Evolutionary conservation across 108 stramenopile species (phyloP).

Genomic region (Skeletonema tropicum): DNA sequence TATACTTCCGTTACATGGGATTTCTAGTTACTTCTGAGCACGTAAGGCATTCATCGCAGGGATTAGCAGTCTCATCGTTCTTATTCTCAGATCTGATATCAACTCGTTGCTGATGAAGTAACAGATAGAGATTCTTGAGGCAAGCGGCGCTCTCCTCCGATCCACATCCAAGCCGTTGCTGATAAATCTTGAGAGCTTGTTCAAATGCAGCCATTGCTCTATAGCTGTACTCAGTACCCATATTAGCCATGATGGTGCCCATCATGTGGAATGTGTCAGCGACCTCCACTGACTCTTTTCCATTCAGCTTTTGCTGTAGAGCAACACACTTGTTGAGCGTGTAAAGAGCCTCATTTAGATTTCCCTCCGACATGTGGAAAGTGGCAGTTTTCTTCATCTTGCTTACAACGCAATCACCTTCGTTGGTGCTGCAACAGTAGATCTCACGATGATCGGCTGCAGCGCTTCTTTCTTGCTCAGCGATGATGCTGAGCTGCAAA

Average conservation of each 20-base stretch:
- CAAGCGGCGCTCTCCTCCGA: not conserved
- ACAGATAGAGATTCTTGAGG: not conserved
- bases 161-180: not conserved
- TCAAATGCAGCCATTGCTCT: not conserved
- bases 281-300: not conserved
- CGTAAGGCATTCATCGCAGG: no score
- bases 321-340: not conserved
- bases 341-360: not conserved
- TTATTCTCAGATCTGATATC: not conserved
- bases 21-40: no score
- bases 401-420: not conserved
- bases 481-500: constrained; percentile 2
- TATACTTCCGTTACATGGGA: no score
- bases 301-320: not conserved
- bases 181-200: not conserved
- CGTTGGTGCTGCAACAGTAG: not conserved
- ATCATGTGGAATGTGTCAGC: not conserved
- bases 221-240: not conserved
- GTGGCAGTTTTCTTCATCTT: constrained; percentile 1
- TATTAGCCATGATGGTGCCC: not conserved
- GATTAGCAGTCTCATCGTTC: not conserved
- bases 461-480: not conserved
- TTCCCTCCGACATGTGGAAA: not conserved
- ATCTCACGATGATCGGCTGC: not conserved
- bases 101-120: not conserved